These are phyloP conservation scores for Mortierella sp. DNA, from an alignment of 371 early-diverging fungal genomes.

Conservation along the genomic window DNA sequence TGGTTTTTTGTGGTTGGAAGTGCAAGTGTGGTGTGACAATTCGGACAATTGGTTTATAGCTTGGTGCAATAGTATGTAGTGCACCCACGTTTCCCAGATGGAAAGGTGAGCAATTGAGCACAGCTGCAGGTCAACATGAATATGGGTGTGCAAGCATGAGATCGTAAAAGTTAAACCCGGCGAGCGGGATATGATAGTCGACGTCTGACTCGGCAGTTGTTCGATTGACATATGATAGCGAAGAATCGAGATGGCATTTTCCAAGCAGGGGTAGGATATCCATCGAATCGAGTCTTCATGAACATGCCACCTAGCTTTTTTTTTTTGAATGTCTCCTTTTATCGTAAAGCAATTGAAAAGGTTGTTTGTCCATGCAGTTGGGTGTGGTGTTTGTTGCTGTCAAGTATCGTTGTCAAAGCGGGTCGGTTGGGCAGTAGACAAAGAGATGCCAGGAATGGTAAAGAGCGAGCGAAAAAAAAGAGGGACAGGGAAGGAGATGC, in stretches of 20 bases:
- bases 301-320: conserved; percentile 8
- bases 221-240: conserved; percentile 11
- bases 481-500: neutral
- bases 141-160: neutral
- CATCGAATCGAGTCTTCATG: neutral
- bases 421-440: neutral
- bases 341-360: neutral
- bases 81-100: neutral
- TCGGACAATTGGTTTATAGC: too few species aligned
- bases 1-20: too few species aligned
- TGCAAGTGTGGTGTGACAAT: too few species aligned
- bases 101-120: conserved; percentile 1
- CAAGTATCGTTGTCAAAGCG: neutral
- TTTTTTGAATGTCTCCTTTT: neutral
- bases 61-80: neutral
- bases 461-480: neutral
- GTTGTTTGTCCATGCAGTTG: neutral
- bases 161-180: neutral
- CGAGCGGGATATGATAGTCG: neutral
- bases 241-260: neutral
- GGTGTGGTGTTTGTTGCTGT: neutral
- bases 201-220: conserved; percentile 1
- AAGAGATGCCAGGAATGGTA: neutral
- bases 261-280: neutral
- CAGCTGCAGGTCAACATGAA: neutral